These are phyloP conservation scores for Papiliotrema nemorosa DNA, from an alignment of 1,284 basidiomycete genomes.

Conservation along the genomic window DNA sequence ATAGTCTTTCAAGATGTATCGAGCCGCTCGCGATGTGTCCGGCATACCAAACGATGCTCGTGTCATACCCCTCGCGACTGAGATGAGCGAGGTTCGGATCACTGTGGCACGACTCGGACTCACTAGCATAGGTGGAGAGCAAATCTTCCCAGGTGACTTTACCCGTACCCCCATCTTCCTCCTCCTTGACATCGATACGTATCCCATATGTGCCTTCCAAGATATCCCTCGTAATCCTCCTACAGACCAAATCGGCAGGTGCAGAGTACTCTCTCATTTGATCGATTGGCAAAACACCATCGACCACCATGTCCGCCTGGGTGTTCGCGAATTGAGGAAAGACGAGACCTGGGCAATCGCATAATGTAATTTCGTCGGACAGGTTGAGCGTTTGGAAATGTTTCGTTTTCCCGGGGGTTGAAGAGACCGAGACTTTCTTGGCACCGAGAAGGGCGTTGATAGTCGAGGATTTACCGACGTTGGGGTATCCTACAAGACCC, in stretches of 20 bases:
- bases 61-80: conserved; percentile 90
- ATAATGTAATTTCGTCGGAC: conserved; percentile 82
- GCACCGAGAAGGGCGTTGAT: conserved; percentile 59
- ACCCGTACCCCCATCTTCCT: conserved; percentile 84
- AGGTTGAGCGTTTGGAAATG: conserved; percentile 98
- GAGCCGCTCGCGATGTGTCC: conserved; percentile 89
- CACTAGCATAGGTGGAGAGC: conserved; percentile 84
- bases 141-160: conserved; percentile 75
- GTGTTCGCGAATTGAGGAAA: conserved; percentile 98
- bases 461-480: conserved; percentile 60
- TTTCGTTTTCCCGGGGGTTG: conserved; percentile 98
- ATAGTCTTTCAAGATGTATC: conserved; percentile 95
- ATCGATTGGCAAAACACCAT: conserved; percentile 96
- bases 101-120: conserved; percentile 41
- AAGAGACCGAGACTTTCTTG: conserved; percentile 96
- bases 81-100: neutral
- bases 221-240: conserved; percentile 78
- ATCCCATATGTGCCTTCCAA: conserved; percentile 88
- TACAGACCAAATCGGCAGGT: conserved; percentile 74
- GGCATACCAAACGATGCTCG: conserved; percentile 95
- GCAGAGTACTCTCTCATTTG: conserved; percentile 94
- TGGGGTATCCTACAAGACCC: conserved; percentile 61
- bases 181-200: conserved; percentile 61
- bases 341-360: conserved; percentile 97
- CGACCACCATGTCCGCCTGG: conserved; percentile 91